Evolutionary conservation across 208 protist species (phyloP), one percentile per base, ranked within the genome.

Genomic region (Crithidia fasciculata): DNA sequence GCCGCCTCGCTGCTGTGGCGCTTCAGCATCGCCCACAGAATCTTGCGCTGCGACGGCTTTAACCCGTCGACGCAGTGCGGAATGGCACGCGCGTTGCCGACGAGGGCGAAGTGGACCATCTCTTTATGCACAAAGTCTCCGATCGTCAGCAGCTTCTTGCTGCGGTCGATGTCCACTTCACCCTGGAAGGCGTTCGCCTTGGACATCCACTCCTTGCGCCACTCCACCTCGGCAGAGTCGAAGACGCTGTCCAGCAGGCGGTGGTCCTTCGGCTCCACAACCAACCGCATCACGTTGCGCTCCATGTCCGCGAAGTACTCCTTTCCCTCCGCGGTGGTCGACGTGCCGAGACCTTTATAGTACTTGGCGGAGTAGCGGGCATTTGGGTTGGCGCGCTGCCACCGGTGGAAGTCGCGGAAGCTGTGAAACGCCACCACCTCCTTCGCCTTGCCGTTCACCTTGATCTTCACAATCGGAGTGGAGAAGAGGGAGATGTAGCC

Each of bases 261-360:
- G 70, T 99, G 94, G 56, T 98, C 83, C 40, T 93, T 84, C 15
- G 62, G 69, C 45, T 98, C 89, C 16, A 96, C 89, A 2, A 91
- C 76, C 68, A 99, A 98, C 36, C 73, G 72, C 72, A 92, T 87
- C 37, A 99, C 89, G 79, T 99, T 91, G 70, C 88, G 83, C 52
- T 96, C 88, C 87, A 99, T 95, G 72, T 99, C 83, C 0, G 88
- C 84, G 71, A 99, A 99, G 86, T 99, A 99, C 83, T 99, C 97
- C 86, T 99, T 99, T 16, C 98, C 99, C 86, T 99, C 99, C 4
- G 85, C 80, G 8, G 91, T 87, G 8, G 96, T 98, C 56, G 83
- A 99, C 49, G 98, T 99, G 81, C 99, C 99, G 47, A 99, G 89
- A 93, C 99, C 98, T 81, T 99, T 99, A 91, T 99, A 99, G 93